These are phyloP conservation scores for Neofusicoccum kwambonambiense DNA, from an alignment of 2,329 filamentous ascomycete species.

Conservation along the genomic window DNA sequence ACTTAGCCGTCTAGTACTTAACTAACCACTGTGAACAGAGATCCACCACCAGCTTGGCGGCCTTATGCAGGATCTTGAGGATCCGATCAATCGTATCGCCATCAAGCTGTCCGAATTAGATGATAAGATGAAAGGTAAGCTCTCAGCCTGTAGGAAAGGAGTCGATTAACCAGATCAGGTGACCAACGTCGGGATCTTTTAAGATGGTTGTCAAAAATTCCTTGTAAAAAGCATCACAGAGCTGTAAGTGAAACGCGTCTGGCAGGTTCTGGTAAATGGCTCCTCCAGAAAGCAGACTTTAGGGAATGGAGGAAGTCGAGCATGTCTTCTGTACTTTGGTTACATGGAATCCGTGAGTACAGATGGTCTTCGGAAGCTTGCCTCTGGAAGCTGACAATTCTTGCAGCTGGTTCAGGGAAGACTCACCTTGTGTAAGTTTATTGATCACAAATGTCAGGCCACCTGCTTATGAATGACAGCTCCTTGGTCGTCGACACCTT, in stretches of 20 bases:
- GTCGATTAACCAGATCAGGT: neutral
- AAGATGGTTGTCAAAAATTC: neutral
- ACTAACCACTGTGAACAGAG: too few species aligned
- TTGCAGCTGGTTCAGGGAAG: slow-evolving; percentile 13
- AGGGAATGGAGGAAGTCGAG: neutral
- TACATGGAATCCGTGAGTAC: neutral
- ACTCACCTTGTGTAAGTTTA: slow-evolving; percentile 21
- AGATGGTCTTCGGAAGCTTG: too few species aligned
- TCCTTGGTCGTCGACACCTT: neutral
- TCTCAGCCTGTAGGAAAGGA: neutral
- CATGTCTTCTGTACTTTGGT: slow-evolving; percentile 10
- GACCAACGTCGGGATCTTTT: neutral
- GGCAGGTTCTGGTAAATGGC: slow-evolving; percentile 12
- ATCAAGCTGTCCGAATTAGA: too few species aligned
- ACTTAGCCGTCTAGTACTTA: too few species aligned
- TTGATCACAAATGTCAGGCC: slow-evolving; percentile 17
- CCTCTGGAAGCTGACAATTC: too few species aligned
- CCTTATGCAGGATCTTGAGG: too few species aligned
- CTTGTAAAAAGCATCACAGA: neutral
- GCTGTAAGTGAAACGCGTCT: neutral
- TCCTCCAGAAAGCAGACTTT: slow-evolving; percentile 7
- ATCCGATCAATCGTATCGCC: too few species aligned
- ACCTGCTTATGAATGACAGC: neutral
- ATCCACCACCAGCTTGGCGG: too few species aligned
- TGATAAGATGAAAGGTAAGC: too few species aligned